phyloP scores from a whole-genome alignment of 768 basidiomycete genomes.

The Leucosporidium creatinivorum region DNA sequence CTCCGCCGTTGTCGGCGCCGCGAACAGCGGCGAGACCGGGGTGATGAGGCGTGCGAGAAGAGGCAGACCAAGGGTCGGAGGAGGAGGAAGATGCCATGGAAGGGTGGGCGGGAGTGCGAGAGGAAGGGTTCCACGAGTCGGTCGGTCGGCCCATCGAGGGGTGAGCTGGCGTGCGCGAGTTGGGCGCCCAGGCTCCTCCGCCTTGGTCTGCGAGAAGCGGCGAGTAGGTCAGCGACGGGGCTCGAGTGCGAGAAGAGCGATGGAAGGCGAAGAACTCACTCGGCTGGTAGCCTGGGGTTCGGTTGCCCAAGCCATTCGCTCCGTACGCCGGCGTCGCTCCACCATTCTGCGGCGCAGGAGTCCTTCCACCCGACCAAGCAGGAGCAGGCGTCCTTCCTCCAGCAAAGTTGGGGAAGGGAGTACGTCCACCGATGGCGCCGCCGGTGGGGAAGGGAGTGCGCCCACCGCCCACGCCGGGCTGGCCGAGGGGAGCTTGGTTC shows the following conservation, averaged over 20 bases:
- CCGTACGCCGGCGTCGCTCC: conserved; percentile 1
- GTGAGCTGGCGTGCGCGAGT: conserved; percentile 21
- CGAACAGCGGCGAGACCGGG: conserved; percentile 7
- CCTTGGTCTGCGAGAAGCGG: not conserved
- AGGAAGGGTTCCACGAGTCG: conserved; percentile 30
- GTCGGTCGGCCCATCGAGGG: conserved; percentile 1
- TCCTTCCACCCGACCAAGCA: conserved; percentile 23
- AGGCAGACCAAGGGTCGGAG: conserved; percentile 24
- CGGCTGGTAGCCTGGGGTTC: conserved; percentile 13
- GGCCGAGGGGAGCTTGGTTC: conserved; percentile 18
- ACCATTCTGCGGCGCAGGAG: conserved; percentile 21
- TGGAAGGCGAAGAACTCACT: not conserved
- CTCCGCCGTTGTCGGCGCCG: conserved; percentile 10
- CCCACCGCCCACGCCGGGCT: not conserved
- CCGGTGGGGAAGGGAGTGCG: conserved; percentile 1
- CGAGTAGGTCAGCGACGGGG: not conserved
- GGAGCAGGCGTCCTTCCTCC: conserved; percentile 34
- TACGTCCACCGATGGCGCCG: conserved; percentile 24
- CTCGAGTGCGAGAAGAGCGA: not conserved
- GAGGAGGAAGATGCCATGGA: not conserved
- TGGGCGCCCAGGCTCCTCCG: conserved; percentile 1
- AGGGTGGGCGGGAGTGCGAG: conserved; percentile 24
- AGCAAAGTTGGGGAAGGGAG: conserved; percentile 27
- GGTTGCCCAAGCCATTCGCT: not conserved
- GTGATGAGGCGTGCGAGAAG: conserved; percentile 23